Evolutionary conservation across 768 basidiomycete genomes (phyloP), one percentile per base, ranked within the genome.

Genomic region (Podaxis sp.): DNA sequence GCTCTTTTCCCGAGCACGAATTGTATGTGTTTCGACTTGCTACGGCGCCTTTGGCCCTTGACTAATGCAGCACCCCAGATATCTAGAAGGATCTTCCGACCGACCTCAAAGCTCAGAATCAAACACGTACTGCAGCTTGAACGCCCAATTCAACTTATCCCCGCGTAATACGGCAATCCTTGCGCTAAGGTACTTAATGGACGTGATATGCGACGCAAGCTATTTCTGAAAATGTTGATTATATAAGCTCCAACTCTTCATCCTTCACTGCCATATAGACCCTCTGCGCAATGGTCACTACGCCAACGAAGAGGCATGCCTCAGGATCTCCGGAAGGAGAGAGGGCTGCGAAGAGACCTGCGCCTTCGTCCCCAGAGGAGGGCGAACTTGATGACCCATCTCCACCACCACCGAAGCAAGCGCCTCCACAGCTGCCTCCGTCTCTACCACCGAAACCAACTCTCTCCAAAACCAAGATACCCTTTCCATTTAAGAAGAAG

Each of bases 401-500:
- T 13, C 63, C 63, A 40, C 68, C 67, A 64, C 68, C 51, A 52
- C 68, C 28, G 62, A 71, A 51, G 64, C 69, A 52, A 49, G 66
- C 40, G 57, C 72, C 70, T 40, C 70, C 70, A 44, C 57, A 66
- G 56, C 72, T 73, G 55, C 65, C 72, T 39, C 68, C 71, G 56
- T 68, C 75, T 42, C 67, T 74, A 53, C 77, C 78, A n/a, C 66
- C 74, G 0, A 78, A 80, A 67, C 73, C 79, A 53, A 68, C 67
- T 67, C 22, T 69, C 65, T 19, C 65, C 67, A 74, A 84, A 71
- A 52, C 77, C 19, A 86, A 84, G 69, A 82, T 90, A 24, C 84
- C 88, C 8, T 92, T 90, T 73, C 92, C 92, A 0, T 92, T 93
- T 78, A 93, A 92, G 75, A 82, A 77, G 71, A 84, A 79, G 66